These are phyloP conservation scores for Kodamaea sp. DNA, from an alignment of 1,139 yeast genomes.

Conservation along the genomic window DNA sequence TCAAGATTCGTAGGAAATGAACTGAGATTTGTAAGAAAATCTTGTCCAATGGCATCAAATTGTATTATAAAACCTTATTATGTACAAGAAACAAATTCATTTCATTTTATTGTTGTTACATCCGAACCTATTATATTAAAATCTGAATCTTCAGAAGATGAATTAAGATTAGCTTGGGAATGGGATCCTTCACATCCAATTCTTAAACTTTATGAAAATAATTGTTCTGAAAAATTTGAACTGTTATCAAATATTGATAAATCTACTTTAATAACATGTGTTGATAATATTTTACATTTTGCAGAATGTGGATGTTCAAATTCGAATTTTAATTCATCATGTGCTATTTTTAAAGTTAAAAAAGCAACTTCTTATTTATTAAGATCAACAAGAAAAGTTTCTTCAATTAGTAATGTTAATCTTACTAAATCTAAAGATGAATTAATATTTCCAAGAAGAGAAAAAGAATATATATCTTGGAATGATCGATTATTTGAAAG, in stretches of 20 bases:
- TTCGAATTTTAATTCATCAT: conserved; percentile 34
- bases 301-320: conserved; percentile 70
- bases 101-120: conserved; percentile 60
- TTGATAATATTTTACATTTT: conserved; percentile 54
- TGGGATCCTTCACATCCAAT: conserved; percentile 86
- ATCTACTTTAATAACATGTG: conserved; percentile 51
- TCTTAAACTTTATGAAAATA: conserved; percentile 40
- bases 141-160: conserved; percentile 39
- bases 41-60: conserved; percentile 66
- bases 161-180: conserved; percentile 78
- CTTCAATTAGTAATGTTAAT: conserved; percentile 38
- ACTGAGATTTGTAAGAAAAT: conserved; percentile 68
- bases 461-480: conserved; percentile 39
- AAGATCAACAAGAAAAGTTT: conserved; percentile 55
- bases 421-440: conserved; percentile 41
- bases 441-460: conserved; percentile 31
- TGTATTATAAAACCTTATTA: conserved; percentile 58
- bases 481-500: conserved; percentile 31
- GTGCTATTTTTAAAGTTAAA: conserved; percentile 58
- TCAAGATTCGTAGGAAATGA: conserved; percentile 77
- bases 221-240: conserved; percentile 40
- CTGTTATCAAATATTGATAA: conserved; percentile 49
- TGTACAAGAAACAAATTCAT: conserved; percentile 39
- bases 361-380: conserved; percentile 56
- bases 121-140: conserved; percentile 44